Base-by-base conservation (phyloP, 768 basidiomycete genomes). In the Podaxis pistillaris region DNA sequence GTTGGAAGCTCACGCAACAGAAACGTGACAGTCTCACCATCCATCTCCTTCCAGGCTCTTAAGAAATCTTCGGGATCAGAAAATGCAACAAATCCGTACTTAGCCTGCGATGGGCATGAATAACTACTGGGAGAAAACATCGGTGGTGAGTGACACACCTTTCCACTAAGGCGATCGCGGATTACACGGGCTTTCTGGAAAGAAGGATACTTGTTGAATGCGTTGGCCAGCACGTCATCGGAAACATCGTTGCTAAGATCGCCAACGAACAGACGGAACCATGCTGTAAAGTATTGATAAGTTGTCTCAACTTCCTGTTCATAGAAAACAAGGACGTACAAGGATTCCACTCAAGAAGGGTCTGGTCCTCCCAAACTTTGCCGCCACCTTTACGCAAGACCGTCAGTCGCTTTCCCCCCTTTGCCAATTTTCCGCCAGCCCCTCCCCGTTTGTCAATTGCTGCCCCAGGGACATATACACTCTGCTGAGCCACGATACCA, bases 31-130 rank as follows among this genome's bases (percentile, higher is more conserved):
- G 47, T 1, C 90, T 38, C 68, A 93, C 96, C 96, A 74, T 98
- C 95, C 96, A 97, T 98, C 74, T 98, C 96, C 73, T 98, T 98
- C 96, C 96, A 99, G 17, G 96, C 96, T 72, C 88, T 96, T 61
- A 99, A 74, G 74, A 98, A 98, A 73, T 99, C 97, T 76, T 99
- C 97, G 0, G 97, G 97, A 71, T 98, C 97, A 49, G 92, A 93
- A 75, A 98, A 99, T 1, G 94, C 94, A 28, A 98, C 94, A 71
- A 99, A 99, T 3, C 96, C 97, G 71, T 89, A 99, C 74, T 93
- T 97, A 0, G 96, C 96, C 94, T 96, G 60, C 1, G 66, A 22
- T 58, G 13, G 46, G 24, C 6, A 49, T 26, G 37, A 65, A 56
- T 3, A 57, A 40, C 58, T 63, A 37, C 3, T 19, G 2, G 2